Percentiles rank a stretch among this genome's conserved stretches.
Evolutionary conservation across 169 alveolate species (phyloP).

Genomic region (Plasmodium relictum): DNA sequence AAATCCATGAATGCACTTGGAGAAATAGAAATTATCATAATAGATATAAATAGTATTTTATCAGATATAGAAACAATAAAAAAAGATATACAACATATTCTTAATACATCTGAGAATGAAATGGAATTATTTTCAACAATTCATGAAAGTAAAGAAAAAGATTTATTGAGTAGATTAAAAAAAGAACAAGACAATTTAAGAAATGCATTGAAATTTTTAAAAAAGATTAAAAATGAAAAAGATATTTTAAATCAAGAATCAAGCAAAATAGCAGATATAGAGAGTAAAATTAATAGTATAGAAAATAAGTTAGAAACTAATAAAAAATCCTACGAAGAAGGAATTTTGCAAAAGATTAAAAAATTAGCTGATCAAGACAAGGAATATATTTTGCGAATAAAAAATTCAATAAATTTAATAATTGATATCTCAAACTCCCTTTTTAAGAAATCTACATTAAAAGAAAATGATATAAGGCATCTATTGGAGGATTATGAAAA

Average conservation of each 20-base stretch:
- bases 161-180: neutral
- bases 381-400: neutral
- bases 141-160: neutral
- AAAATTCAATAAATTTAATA: slow-evolving; percentile 8
- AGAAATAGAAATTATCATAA: neutral
- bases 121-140: neutral
- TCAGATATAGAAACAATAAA: neutral
- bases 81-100: neutral
- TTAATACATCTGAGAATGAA: neutral
- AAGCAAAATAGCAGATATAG: neutral
- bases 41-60: neutral
- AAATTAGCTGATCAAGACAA: slow-evolving; percentile 8
- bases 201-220: neutral
- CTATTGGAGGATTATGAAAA: too few species aligned
- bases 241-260: neutral
- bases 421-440: neutral
- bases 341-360: slow-evolving; percentile 23
- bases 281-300: neutral
- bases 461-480: too few species aligned
- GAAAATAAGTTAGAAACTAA: neutral
- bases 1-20: neutral
- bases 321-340: slow-evolving; percentile 34
- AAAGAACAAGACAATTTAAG: neutral
- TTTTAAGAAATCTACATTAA: too few species aligned
- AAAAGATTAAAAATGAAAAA: neutral